Conservation (phyloP, 2,329 filamentous ascomycete species). For the Penicillium sp. region DNA sequence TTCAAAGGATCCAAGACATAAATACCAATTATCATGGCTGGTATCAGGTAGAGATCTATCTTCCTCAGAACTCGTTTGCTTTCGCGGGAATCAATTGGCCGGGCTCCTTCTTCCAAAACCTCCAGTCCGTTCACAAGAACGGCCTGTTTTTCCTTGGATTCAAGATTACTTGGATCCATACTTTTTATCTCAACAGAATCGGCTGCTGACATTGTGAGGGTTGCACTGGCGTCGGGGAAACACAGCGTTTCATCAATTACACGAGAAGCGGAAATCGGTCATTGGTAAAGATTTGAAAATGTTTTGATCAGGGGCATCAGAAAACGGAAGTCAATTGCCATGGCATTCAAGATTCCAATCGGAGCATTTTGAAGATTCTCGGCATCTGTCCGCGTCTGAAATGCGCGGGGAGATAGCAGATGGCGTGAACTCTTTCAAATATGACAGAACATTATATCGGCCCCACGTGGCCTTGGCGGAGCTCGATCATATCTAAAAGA, state of each 20-base stretch:
- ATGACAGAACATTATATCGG: not conserved
- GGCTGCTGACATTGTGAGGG: too few species aligned
- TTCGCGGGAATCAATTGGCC: not conserved
- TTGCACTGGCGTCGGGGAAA: too few species aligned
- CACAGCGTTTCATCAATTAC: too few species aligned
- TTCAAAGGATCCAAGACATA: not conserved
- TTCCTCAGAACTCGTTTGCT: not conserved
- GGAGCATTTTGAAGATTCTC: not conserved
- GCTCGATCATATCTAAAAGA: too few species aligned
- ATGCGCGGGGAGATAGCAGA: not conserved
- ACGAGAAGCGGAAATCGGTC: too few species aligned
- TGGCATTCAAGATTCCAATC: not conserved
- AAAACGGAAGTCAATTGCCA: not conserved
- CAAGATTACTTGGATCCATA: not conserved
- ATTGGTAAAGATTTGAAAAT: not conserved
- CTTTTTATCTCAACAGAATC: not conserved
- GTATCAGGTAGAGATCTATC: constrained; percentile 2
- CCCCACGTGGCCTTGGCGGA: not conserved
- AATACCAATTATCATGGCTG: constrained; percentile 2
- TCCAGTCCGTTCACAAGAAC: not conserved
- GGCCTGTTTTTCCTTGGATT: not conserved
- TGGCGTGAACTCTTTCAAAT: not conserved
- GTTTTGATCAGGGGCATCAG: not conserved
- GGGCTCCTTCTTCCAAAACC: not conserved
- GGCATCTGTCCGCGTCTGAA: not conserved